These are phyloP conservation scores for Phoenix dactylifera DNA, from an alignment of 176 grass and related monocot genomes.

Conservation along the genomic window DNA sequence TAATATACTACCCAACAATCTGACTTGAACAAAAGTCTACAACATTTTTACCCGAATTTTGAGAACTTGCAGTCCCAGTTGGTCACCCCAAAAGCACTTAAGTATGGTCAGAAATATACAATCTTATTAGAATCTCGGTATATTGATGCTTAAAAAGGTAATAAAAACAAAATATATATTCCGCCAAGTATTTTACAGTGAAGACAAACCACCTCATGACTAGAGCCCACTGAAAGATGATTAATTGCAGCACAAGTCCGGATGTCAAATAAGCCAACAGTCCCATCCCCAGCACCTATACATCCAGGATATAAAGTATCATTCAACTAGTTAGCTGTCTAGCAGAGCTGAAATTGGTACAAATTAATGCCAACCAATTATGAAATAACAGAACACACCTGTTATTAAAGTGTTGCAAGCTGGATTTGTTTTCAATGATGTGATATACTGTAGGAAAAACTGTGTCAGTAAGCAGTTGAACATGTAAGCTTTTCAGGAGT, in stretches of 20 bases:
- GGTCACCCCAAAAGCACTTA: too few relatives aligned
- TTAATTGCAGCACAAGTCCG: slow-evolving; percentile 77
- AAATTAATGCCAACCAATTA: background rate
- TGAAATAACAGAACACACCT: slow-evolving; percentile 35
- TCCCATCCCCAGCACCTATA: slow-evolving; percentile 92
- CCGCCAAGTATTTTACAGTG: slow-evolving; percentile 8
- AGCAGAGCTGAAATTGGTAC: background rate
- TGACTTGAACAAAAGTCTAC: too few relatives aligned
- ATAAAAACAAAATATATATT: background rate
- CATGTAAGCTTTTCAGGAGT: slow-evolving; percentile 17
- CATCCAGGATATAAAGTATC: slow-evolving; percentile 5
- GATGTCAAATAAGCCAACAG: slow-evolving; percentile 90
- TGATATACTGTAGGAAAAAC: slow-evolving; percentile 62
- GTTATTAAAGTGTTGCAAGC: slow-evolving; percentile 77
- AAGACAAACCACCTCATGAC: slow-evolving; percentile 58
- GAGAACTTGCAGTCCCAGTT: too few relatives aligned
- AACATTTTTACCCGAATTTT: too few relatives aligned
- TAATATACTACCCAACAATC: too few relatives aligned
- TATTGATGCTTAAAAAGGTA: slow-evolving; percentile 3
- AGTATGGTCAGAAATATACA: too few relatives aligned
- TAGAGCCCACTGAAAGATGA: slow-evolving; percentile 77
- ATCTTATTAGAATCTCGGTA: too few relatives aligned
- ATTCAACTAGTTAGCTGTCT: background rate
- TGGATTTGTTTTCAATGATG: slow-evolving; percentile 77
- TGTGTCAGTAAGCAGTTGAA: slow-evolving; percentile 27